Base-by-base conservation (phyloP, 805 yeast genomes). In the Saccharomycopsis selenospora region DNA sequence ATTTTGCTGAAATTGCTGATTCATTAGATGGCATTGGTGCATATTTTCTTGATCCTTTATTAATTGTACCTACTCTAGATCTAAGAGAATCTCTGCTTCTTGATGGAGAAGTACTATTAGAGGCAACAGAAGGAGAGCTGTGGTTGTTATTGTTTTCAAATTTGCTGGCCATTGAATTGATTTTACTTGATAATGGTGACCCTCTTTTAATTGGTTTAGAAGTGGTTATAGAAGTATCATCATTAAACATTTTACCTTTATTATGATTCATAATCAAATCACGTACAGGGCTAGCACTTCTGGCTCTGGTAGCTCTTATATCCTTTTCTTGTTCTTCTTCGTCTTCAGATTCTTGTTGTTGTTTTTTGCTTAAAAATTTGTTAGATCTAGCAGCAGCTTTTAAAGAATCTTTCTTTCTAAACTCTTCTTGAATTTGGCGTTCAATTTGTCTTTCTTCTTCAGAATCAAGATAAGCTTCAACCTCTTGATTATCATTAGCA, bases 271-370 rank as follows among this genome's bases (percentile, higher is more conserved):
- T 26, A 28, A 49, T 49, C 11, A 49, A 13, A 23, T 49, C 52
- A 20, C 52, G 27, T 5, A 49, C 52, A 3, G 52, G 52, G 25
- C 49, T 45, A 5, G 47, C 17, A 26, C 49, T 45, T 45, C 49
- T 45, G 8, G 14, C 30, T 27, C 40, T 18, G 25, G 27, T 13
- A 4, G 33, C 17, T 5, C n/a, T 24, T 14, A 25, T 38, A 7
- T 46, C 48, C 20, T 36, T 38, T n/a, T 42, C 47, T 30, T 30
- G 14, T 29, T 27, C 47, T 28, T 48, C 44, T 18, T 42, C 44
- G 24, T 48, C 44, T 24, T 18, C 27, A 42, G 17, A 13, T 10
- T 17, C 42, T 10, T 38, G n/a, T n/a, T n/a, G n/a, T n/a, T n/a
- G n/a, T n/a, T n/a, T n/a, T n/a, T n/a, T n/a, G n/a, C n/a, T n/a